Conservation (phyloP, 2,329 filamentous ascomycete genomes). For the Venturia oleaginea region DNA sequence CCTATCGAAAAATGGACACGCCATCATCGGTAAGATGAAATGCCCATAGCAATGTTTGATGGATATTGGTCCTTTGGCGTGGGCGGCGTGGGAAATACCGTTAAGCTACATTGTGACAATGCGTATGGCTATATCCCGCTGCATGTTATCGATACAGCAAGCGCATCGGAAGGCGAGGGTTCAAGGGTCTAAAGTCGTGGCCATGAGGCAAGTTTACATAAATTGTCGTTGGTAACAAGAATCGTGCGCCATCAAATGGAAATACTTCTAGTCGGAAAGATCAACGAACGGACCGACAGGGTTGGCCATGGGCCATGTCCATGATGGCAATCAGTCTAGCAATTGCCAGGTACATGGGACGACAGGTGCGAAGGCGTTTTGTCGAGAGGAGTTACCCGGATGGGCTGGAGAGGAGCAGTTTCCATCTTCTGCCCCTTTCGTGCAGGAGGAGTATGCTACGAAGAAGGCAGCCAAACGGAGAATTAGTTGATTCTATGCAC, state of each 20-base stretch:
- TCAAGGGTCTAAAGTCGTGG: not conserved
- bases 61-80: not conserved
- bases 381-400: not conserved
- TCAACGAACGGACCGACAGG: not conserved
- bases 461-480: not conserved
- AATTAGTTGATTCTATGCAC: not conserved
- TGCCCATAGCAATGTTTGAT: not conserved
- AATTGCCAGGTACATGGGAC: not conserved
- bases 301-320: slow-evolving; percentile 1
- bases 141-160: not conserved
- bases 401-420: not conserved
- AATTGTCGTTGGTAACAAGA: not conserved
- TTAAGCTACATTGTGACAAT: not conserved
- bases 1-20: not conserved
- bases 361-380: not conserved
- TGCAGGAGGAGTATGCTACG: not conserved
- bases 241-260: not conserved
- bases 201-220: not conserved
- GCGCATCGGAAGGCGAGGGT: not conserved
- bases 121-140: not conserved
- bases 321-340: not conserved
- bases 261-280: not conserved
- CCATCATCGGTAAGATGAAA: not conserved
- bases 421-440: not conserved
- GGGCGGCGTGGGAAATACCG: not conserved